Percentiles rank a stretch among this genome's conserved stretches.
phyloP scores from a whole-genome alignment of 2,329 filamentous ascomycete species.

The Alternaria incomplexa region DNA sequence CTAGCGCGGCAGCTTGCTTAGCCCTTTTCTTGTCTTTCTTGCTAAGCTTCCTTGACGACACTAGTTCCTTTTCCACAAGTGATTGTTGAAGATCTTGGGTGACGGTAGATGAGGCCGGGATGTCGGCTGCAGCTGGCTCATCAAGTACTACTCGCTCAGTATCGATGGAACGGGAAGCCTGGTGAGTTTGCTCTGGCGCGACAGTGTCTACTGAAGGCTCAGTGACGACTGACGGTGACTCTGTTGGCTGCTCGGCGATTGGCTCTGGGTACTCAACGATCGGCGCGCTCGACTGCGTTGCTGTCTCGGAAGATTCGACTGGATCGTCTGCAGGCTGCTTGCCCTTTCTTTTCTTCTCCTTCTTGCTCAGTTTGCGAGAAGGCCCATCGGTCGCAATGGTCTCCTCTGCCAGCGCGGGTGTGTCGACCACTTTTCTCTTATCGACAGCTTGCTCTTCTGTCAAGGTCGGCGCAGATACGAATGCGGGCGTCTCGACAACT shows the following conservation, averaged over 20 bases:
- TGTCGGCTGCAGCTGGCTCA: neutral
- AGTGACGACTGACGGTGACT: neutral
- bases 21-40: slow-evolving; percentile 39
- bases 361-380: slow-evolving; percentile 29
- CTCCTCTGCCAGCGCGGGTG: neutral
- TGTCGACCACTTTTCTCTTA: slow-evolving; percentile 17
- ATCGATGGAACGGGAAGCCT: neutral
- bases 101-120: neutral
- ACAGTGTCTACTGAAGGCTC: neutral
- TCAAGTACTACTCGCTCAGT: neutral
- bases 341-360: slow-evolving; percentile 32
- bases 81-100: neutral
- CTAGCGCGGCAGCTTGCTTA: slow-evolving; percentile 19
- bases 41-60: slow-evolving; percentile 23
- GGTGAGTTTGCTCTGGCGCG: neutral
- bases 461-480: neutral
- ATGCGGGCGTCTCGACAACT: slow-evolving; percentile 14
- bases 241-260: neutral
- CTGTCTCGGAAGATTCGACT: slow-evolving; percentile 13
- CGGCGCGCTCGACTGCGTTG: neutral
- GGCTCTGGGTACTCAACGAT: neutral
- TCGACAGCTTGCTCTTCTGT: slow-evolving; percentile 13
- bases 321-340: slow-evolving; percentile 9
- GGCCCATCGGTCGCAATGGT: neutral
- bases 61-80: slow-evolving; percentile 11